phyloP scores from a whole-genome alignment of 1,284 basidiomycete genomes.

The Boletus putidus region DNA sequence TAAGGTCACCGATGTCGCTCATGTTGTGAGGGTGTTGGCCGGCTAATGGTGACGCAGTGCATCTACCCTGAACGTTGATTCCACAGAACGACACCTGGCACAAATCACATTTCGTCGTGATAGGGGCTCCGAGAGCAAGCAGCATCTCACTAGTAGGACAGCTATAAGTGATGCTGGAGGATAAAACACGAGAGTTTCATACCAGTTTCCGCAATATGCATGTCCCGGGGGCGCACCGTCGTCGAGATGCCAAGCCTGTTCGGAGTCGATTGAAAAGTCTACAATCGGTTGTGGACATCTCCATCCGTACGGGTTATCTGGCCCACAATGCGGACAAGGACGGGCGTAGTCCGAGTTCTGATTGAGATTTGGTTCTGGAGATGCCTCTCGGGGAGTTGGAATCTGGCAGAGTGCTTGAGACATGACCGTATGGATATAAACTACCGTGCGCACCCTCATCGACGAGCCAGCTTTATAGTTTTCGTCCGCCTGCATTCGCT shows the following conservation, averaged over 20 bases:
- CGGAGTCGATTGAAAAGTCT: conserved; percentile 62
- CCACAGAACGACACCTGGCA: conserved; percentile 78
- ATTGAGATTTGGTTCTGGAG: conserved; percentile 70
- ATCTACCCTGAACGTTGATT: conserved; percentile 67
- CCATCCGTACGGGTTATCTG: conserved; percentile 69
- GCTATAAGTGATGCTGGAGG: conserved; percentile 7
- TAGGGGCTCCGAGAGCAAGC: conserved; percentile 64
- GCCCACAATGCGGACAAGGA: conserved; percentile 71
- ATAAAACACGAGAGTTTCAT: conserved; percentile 15
- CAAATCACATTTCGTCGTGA: conserved; percentile 75
- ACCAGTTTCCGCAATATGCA: conserved; percentile 76
- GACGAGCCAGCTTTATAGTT: conserved; percentile 62
- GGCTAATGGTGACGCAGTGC: conserved; percentile 55
- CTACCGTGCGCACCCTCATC: conserved; percentile 61
- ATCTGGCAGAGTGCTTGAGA: conserved; percentile 47
- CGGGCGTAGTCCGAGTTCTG: conserved; percentile 60
- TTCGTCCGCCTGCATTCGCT: conserved; percentile 74
- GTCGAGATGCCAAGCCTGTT: conserved; percentile 69
- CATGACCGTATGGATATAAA: background rate
- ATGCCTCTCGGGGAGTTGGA: conserved; percentile 67
- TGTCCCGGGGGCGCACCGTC: conserved; percentile 75
- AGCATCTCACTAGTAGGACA: conserved; percentile 59
- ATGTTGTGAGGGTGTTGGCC: conserved; percentile 69
- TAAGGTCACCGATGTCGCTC: conserved; percentile 63
- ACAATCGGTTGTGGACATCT: conserved; percentile 69